phyloP scores from a whole-genome alignment of 305 asterid genomes.

The Ruellia speciosa region DNA sequence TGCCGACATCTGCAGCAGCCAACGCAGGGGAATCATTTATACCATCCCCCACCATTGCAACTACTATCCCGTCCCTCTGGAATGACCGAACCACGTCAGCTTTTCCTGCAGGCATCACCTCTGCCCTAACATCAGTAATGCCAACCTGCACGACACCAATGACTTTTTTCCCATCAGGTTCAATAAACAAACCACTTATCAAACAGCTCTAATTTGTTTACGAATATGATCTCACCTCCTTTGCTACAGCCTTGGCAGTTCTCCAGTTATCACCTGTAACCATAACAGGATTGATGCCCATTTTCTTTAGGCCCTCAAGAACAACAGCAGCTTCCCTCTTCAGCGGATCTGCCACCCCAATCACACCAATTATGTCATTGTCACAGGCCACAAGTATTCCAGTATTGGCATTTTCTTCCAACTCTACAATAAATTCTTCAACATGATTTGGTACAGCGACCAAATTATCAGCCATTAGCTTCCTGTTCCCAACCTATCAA shows the following conservation, averaged over 20 bases:
- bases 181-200: neutral
- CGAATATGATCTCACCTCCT: slow-evolving; percentile 47
- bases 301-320: slow-evolving; percentile 79
- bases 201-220: neutral
- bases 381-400: slow-evolving; percentile 76
- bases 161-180: neutral
- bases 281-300: slow-evolving; percentile 91
- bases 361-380: slow-evolving; percentile 55
- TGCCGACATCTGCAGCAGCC: slow-evolving; percentile 97
- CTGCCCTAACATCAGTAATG: slow-evolving; percentile 85
- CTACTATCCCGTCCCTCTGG: slow-evolving; percentile 72
- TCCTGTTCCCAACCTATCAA: slow-evolving; percentile 84
- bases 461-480: slow-evolving; percentile 59
- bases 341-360: slow-evolving; percentile 95
- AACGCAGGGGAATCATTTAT: slow-evolving; percentile 94
- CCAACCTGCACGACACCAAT: slow-evolving; percentile 58
- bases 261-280: slow-evolving; percentile 99
- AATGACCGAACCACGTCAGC: slow-evolving; percentile 78
- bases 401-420: slow-evolving; percentile 93
- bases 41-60: slow-evolving; percentile 99
- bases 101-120: slow-evolving; percentile 99
- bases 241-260: slow-evolving; percentile 97
- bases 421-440: slow-evolving; percentile 68
- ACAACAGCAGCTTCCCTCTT: slow-evolving; percentile 98
- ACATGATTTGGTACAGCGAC: slow-evolving; percentile 46